These are phyloP conservation scores for Phymatotrichopsis omnivora DNA, from an alignment of 2,329 filamentous ascomycete species.

Conservation along the genomic window DNA sequence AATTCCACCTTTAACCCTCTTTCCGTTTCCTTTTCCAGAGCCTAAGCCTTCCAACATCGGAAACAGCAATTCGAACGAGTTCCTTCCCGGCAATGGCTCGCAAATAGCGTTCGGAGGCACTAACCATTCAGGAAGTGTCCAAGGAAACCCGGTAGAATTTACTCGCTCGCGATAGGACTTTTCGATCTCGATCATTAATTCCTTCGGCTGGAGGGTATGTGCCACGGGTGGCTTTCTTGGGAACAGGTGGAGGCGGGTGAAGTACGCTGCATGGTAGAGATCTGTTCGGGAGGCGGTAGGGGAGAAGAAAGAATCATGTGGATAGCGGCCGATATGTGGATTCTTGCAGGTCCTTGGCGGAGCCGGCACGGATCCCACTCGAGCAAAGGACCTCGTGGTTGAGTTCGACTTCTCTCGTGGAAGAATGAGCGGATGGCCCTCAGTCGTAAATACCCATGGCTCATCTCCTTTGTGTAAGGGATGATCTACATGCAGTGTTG, in stretches of 20 bases:
- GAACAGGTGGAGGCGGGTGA: constrained; percentile 71
- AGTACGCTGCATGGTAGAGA: constrained; percentile 76
- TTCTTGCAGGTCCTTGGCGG: constrained; percentile 9
- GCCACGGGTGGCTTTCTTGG: constrained; percentile 41
- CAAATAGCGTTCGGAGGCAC: constrained; percentile 71
- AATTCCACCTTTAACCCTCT: constrained; percentile 13
- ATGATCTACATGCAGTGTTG: constrained; percentile 55
- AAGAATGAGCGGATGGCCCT: constrained; percentile 86
- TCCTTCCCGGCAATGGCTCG: constrained; percentile 56
- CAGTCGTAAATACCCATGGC: constrained; percentile 87
- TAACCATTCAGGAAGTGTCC: constrained; percentile 71
- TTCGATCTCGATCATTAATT: constrained; percentile 52
- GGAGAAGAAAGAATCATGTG: constrained; percentile 41
- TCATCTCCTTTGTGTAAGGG: constrained; percentile 79
- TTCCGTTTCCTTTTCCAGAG: constrained; percentile 14
- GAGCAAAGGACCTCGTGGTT: constrained; percentile 20
- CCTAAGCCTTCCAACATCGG: constrained; percentile 37
- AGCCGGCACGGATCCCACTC: constrained; percentile 22
- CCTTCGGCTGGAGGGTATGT: constrained; percentile 40
- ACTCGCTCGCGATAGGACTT: constrained; percentile 70
- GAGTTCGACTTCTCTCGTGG: constrained; percentile 38
- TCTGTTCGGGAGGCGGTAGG: constrained; percentile 68
- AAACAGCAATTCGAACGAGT: constrained; percentile 62
- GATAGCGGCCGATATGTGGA: constrained; percentile 9
- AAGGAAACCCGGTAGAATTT: constrained; percentile 82